phyloP scores from a whole-genome alignment of 352 stramenopile genomes.

The Blastocystis sp. region DNA sequence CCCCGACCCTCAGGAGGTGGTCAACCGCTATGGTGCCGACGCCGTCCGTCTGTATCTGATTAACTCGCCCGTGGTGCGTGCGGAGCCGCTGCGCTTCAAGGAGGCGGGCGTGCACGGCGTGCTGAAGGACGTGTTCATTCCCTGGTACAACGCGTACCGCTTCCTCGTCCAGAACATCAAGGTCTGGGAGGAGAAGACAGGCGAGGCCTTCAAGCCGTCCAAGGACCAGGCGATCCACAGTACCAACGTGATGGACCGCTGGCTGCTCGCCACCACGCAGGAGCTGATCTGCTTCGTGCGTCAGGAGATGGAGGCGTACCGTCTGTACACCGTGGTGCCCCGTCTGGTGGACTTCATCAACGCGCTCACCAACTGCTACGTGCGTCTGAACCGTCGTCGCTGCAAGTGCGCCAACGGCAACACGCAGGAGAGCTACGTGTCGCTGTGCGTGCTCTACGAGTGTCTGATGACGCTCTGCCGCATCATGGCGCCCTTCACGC shows the following conservation, averaged over 20 bases:
- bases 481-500: constrained; percentile 96
- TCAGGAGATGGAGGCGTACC: constrained; percentile 92
- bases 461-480: constrained; percentile 80
- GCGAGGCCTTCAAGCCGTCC: constrained; percentile 76
- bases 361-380: constrained; percentile 97
- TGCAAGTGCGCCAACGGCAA: constrained; percentile 85
- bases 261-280: constrained; percentile 91
- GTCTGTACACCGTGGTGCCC: constrained; percentile 96
- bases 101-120: constrained; percentile 85
- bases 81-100: constrained; percentile 91
- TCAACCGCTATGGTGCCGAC: constrained; percentile 92
- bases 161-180: constrained; percentile 95
- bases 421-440: constrained; percentile 69
- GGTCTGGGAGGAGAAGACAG: constrained; percentile 73
- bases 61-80: constrained; percentile 96
- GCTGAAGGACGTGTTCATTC: constrained; percentile 93
- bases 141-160: constrained; percentile 95
- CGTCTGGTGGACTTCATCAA: constrained; percentile 91
- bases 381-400: constrained; percentile 90
- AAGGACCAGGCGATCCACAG: constrained; percentile 73
- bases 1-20: constrained; percentile 80
- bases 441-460: constrained; percentile 89
- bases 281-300: constrained; percentile 92
- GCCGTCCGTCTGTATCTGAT: constrained; percentile 97
- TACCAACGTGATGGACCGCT: constrained; percentile 93